phyloP scores from a whole-genome alignment of 2,329 filamentous ascomycete genomes.

The Cladosporium halotolerans region DNA sequence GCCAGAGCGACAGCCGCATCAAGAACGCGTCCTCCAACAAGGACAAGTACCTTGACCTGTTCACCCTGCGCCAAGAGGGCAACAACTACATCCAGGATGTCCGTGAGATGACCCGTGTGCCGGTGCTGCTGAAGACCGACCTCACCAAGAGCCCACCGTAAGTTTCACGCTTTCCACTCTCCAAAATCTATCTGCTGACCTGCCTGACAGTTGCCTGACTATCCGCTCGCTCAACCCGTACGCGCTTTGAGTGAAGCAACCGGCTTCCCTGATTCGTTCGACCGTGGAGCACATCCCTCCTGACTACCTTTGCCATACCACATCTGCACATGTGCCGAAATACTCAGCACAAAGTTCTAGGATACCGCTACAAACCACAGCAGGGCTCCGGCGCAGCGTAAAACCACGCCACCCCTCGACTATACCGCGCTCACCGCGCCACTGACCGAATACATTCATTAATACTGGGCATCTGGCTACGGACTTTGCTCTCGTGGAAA shows the following conservation, averaged over 20 bases:
- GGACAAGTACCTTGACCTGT: constrained; percentile 90
- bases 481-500: not conserved
- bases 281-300: not conserved
- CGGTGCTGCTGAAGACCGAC: constrained; percentile 98
- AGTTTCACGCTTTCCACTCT: constrained; percentile 44
- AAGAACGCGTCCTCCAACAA: constrained; percentile 72
- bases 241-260: constrained; percentile 42
- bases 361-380: constrained; percentile 16
- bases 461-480: constrained; percentile 9
- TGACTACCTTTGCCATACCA: not conserved
- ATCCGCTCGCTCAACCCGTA: constrained; percentile 78
- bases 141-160: constrained; percentile 98
- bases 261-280: not conserved
- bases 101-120: constrained; percentile 92
- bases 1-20: constrained; percentile 90
- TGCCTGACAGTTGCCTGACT: constrained; percentile 62
- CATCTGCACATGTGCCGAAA: constrained; percentile 9
- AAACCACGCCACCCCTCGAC: constrained; percentile 11
- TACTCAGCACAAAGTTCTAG: constrained; percentile 15
- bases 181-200: constrained; percentile 2
- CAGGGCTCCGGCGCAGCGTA: constrained; percentile 12
- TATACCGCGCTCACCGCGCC: constrained; percentile 7
- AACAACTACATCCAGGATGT: constrained; percentile 98
- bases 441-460: constrained; percentile 21
- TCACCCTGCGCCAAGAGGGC: constrained; percentile 82